These are phyloP conservation scores for Apiospora saccharicola DNA, from an alignment of 2,329 filamentous ascomycete genomes.

Conservation along the genomic window DNA sequence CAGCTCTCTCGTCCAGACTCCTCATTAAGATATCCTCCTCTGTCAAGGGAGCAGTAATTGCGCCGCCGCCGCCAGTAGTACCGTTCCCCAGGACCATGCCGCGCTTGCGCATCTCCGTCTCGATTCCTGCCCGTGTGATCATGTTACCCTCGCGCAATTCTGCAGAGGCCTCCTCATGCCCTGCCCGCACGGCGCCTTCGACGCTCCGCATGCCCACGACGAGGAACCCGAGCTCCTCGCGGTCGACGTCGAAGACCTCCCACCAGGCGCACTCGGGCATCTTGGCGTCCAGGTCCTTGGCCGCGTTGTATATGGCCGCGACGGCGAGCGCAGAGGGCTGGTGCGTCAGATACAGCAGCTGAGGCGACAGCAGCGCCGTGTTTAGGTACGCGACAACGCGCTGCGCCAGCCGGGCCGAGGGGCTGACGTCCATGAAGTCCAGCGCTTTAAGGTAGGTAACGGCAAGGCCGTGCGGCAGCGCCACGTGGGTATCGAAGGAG, in stretches of 20 bases:
- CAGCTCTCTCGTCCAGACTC: conserved; percentile 28
- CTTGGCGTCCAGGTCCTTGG: conserved; percentile 76
- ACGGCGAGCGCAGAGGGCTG: conserved; percentile 87
- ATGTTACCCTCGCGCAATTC: conserved; percentile 55
- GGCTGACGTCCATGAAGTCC: conserved; percentile 63
- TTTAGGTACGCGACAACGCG: conserved; percentile 83
- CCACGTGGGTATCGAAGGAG: conserved; percentile 84
- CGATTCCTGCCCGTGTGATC: conserved; percentile 64
- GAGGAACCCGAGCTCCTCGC: conserved; percentile 92
- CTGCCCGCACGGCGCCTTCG: conserved; percentile 70
- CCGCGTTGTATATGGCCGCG: conserved; percentile 89
- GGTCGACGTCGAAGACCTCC: conserved; percentile 96
- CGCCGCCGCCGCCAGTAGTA: background rate
- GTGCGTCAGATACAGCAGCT: conserved; percentile 89
- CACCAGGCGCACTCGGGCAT: conserved; percentile 91
- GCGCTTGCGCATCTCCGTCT: conserved; percentile 65
- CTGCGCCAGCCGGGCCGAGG: conserved; percentile 61
- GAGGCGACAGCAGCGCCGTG: conserved; percentile 82
- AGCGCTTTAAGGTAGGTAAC: conserved; percentile 94
- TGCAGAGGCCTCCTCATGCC: conserved; percentile 62
- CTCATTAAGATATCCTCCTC: conserved; percentile 29
- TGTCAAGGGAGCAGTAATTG: conserved; percentile 1
- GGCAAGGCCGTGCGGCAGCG: conserved; percentile 84
- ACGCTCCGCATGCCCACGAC: conserved; percentile 86
- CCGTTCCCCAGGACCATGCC: conserved; percentile 46